These are phyloP conservation scores for Cicer chorassanicum DNA, from an alignment of 306 rosid genomes.

Conservation along the genomic window DNA sequence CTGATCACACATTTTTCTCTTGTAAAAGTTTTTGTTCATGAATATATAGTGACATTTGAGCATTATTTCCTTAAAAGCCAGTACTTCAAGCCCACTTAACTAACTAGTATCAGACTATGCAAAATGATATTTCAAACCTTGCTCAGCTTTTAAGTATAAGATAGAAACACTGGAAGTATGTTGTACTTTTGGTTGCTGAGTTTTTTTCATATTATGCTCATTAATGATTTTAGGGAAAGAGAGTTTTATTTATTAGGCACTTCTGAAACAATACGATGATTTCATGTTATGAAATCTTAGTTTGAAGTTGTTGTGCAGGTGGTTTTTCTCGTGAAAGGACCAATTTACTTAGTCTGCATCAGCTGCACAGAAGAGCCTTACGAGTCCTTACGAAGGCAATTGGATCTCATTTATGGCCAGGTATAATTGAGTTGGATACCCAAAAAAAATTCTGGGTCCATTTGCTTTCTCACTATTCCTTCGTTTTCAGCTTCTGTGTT, in stretches of 20 bases:
- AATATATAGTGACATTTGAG: background rate
- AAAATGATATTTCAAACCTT: conserved; percentile 6
- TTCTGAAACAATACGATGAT: conserved; percentile 7
- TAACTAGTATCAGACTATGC: conserved; percentile 23
- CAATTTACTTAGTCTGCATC: conserved; percentile 94
- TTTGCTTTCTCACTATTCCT: conserved; percentile 37
- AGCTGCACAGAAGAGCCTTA: conserved; percentile 95
- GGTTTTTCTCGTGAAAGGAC: conserved; percentile 94
- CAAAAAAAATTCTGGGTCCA: background rate
- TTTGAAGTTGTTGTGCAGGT: conserved; percentile 58
- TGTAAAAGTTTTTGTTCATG: conserved; percentile 29
- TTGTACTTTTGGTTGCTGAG: conserved; percentile 33
- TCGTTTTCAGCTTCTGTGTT: conserved; percentile 21
- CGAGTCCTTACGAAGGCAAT: conserved; percentile 78
- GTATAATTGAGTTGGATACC: conserved; percentile 55
- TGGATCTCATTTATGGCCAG: conserved; percentile 93
- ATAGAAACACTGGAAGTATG: conserved; percentile 15
- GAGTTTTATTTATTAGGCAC: conserved; percentile 2
- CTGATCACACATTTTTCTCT: conserved; percentile 44
- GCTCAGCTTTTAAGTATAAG: conserved; percentile 27
- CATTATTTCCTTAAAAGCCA: conserved; percentile 14
- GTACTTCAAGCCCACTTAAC: conserved; percentile 28
- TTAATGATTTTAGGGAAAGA: conserved; percentile 7
- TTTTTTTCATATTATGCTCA: conserved; percentile 37
- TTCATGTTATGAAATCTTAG: conserved; percentile 19